Evolutionary conservation across 1,284 basidiomycete genomes (phyloP), one percentile per base, ranked within the genome.

Genomic region (Sporisorium reilianum): DNA sequence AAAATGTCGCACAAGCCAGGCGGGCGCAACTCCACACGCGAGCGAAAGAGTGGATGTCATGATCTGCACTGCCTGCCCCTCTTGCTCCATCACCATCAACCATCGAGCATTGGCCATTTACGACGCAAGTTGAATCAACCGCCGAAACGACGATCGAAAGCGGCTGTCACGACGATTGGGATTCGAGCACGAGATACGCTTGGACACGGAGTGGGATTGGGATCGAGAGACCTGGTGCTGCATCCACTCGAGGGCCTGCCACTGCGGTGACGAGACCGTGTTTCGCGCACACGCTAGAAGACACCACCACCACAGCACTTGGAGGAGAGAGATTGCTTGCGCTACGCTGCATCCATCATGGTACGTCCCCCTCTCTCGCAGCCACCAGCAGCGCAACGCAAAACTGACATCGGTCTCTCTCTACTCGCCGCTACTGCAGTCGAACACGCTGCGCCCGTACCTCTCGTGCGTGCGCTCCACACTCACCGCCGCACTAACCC

Each of bases 381-480:
- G 4, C 22, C n/a, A 7, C 40, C 6, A 26, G 5, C 36, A n/a
- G n/a, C n/a, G n/a, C n/a, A 12, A 49, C 30, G n/a, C 11, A 0
- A 7, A 26, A 20, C 40, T 59, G 28, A 34, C 14, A n/a, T 36
- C 42, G 11, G 20, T 23, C 32, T 38, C 5, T 10, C 41, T 18
- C 32, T 22, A 8, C 14, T 14, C 14, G 32, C n/a, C 6, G 22
- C n/a, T 41, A 3, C 12, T 38, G 11, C 36, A 80, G 89, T 89
- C 88, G 51, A 89, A 89, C 86, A 89, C 89, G 5, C 89, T 99
- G 54, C 89, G 96, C 80, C 95, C 96, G 5, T 99, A 99, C 86
- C 91, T 99, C 65, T 92, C 93, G 32, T 95, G 95, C 38, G 96
- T 99, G 55, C 89, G 97, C 74, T 93, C 94, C 11, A 96, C 96